These are phyloP conservation scores for Aristolochia fimbriata DNA, from an alignment of 164 flowering plant species.

Conservation along the genomic window DNA sequence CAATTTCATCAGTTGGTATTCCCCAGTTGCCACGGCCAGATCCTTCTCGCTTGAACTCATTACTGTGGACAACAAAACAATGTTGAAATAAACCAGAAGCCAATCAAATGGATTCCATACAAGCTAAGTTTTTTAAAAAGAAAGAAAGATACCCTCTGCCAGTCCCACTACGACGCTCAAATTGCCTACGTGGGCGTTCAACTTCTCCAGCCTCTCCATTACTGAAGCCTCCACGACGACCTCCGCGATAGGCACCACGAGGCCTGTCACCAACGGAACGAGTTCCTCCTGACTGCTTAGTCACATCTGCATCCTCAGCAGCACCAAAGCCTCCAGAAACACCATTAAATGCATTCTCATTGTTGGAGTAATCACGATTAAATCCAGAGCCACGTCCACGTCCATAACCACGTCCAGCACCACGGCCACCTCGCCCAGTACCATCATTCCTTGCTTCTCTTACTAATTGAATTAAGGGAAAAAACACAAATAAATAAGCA, in stretches of 20 bases:
- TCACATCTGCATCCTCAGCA: constrained; percentile 28
- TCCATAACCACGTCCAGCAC: constrained; percentile 32
- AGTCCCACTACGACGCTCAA: constrained; percentile 63
- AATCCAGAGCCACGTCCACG: constrained; percentile 30
- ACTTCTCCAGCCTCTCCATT: constrained; percentile 45
- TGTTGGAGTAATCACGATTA: constrained; percentile 24
- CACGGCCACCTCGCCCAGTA: constrained; percentile 36
- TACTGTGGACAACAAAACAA: constrained; percentile 17
- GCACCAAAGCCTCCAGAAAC: constrained; percentile 22
- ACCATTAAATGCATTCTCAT: constrained; percentile 31
- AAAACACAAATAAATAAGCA: not conserved
- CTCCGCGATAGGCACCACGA: constrained; percentile 47
- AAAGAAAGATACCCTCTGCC: constrained; percentile 39
- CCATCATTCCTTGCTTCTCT: constrained; percentile 40
- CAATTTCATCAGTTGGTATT: constrained; percentile 41
- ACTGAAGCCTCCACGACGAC: constrained; percentile 42
- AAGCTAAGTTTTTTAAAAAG: not conserved
- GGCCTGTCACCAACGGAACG: constrained; percentile 36
- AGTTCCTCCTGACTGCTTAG: constrained; percentile 25
- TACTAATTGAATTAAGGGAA: constrained; percentile 22
- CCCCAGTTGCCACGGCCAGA: constrained; percentile 72
- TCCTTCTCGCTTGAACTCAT: constrained; percentile 52
- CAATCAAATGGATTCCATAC: not conserved
- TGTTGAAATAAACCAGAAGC: not conserved
- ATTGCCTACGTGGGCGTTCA: constrained; percentile 39